These are phyloP conservation scores for Xylariaceae sp. DNA, from an alignment of 2,329 filamentous ascomycete genomes.

Conservation along the genomic window DNA sequence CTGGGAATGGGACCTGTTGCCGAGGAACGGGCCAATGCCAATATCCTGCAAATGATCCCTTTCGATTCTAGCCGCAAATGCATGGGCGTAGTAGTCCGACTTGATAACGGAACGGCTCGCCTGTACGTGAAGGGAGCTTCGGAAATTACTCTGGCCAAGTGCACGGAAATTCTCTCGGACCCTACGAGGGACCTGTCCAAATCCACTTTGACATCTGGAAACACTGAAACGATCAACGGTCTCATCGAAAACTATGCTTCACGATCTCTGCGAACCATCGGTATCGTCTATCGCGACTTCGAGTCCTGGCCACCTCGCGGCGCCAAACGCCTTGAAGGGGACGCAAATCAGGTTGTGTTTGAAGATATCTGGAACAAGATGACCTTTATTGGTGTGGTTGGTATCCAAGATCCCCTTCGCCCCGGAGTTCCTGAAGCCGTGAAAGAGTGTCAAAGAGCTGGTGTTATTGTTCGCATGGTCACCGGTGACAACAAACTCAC, in stretches of 20 bases:
- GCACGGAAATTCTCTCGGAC: slow-evolving; percentile 46
- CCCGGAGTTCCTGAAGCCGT: slow-evolving; percentile 71
- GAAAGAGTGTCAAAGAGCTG: slow-evolving; percentile 65
- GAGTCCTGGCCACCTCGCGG: slow-evolving; percentile 73
- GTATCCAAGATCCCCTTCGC: slow-evolving; percentile 76
- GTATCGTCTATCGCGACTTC: slow-evolving; percentile 78
- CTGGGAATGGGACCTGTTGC: slow-evolving; percentile 61
- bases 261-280: slow-evolving; percentile 78
- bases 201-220: slow-evolving; percentile 45
- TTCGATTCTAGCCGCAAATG: slow-evolving; percentile 74
- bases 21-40: slow-evolving; percentile 57
- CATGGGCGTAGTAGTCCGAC: slow-evolving; percentile 55
- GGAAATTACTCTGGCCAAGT: slow-evolving; percentile 57
- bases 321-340: slow-evolving; percentile 48
- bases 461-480: slow-evolving; percentile 78
- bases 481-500: slow-evolving; percentile 79
- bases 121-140: slow-evolving; percentile 61
- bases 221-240: slow-evolving; percentile 52
- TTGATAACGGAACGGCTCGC: slow-evolving; percentile 47
- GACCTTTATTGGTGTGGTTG: slow-evolving; percentile 65
- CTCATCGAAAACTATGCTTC: slow-evolving; percentile 75
- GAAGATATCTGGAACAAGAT: slow-evolving; percentile 63
- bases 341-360: slow-evolving; percentile 58
- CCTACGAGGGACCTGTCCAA: slow-evolving; percentile 42
- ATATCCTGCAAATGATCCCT: slow-evolving; percentile 62